These are phyloP conservation scores for Trichophyton rubrum DNA, from an alignment of 2,329 filamentous ascomycete species.

Conservation along the genomic window DNA sequence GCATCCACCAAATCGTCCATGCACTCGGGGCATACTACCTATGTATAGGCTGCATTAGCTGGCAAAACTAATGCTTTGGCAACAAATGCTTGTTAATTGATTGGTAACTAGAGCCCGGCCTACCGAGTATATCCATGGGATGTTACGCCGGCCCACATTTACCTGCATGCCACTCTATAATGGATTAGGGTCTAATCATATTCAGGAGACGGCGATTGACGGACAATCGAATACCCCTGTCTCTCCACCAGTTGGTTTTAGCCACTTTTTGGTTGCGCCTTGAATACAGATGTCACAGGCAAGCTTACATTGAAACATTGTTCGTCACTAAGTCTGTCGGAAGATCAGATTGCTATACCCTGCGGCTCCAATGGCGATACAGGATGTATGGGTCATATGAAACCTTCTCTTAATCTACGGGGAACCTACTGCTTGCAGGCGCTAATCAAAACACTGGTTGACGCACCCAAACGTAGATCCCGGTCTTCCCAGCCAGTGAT, in stretches of 20 bases:
- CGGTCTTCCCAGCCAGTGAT: neutral
- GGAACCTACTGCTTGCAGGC: neutral
- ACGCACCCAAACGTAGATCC: neutral
- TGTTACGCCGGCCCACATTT: neutral
- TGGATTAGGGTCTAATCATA: neutral
- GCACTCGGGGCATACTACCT: neutral
- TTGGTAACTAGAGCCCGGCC: neutral
- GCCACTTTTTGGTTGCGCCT: neutral
- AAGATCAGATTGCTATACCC: neutral
- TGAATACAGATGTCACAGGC: neutral
- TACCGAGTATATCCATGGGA: neutral
- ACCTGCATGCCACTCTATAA: neutral
- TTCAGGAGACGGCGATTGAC: neutral
- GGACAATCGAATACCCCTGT: neutral
- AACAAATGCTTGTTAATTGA: neutral
- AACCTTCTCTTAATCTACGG: neutral
- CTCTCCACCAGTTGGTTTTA: neutral
- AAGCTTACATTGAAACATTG: neutral
- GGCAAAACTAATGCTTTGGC: neutral
- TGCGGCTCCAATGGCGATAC: neutral
- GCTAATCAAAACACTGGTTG: neutral
- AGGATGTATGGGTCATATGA: neutral
- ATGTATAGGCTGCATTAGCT: neutral
- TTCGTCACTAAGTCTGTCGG: neutral
- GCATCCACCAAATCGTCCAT: neutral